Base-by-base conservation (phyloP, 2,329 filamentous ascomycete species). In the Monosporascus sp. region DNA sequence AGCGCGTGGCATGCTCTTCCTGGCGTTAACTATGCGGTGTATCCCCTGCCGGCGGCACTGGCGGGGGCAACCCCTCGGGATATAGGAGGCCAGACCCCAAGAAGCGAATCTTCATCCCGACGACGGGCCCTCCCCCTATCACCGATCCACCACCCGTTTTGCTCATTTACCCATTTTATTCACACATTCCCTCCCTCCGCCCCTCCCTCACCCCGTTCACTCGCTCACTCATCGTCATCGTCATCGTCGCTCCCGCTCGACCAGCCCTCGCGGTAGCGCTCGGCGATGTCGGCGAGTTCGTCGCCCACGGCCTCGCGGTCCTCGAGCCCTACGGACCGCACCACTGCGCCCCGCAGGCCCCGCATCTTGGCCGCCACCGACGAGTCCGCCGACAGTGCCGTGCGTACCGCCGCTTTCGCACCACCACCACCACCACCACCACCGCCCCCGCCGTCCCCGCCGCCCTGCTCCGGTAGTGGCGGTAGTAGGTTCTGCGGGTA, bases 181-280 rank as follows among this genome's bases (percentile, higher is more conserved):
- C 25, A 27, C 25, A 8, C 25, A 8, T 25, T 25, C 24, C 6
- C 24, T 6, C 24, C 24, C 24, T 25, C 25, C 25, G 25, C 3
- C 25, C 25, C 8, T 3, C 25, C 3, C 8, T 27, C 27, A 11
- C 27, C 8, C 31, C 31, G 11, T 35, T 1, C 11, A 5, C 31
- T 5, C 31, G 31, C 3, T 14, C 9, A 14, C 2, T 35, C 31
- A 5, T 35, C 11, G 3, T 35, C 31, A 11, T 81, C 76, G 49
- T 90, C 86, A 53, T 84, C 79, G 60, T 89, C 88, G 53, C 83
- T 87, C 24, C 85, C 90, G 63, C 87, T 90, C 14, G 84, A 85
- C 89, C 90, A 96, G 1, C 90, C 90, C 56, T 94, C 89, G 60
- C 90, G 85, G 68, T 97, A 97, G 55, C 89, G 89, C 64, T 96